A percentile compares a stretch with the other conserved stretches of the same genome.
Evolutionary conservation across 257 asterid species (phyloP).

Genomic region (Lithospermum erythrorhizon): DNA sequence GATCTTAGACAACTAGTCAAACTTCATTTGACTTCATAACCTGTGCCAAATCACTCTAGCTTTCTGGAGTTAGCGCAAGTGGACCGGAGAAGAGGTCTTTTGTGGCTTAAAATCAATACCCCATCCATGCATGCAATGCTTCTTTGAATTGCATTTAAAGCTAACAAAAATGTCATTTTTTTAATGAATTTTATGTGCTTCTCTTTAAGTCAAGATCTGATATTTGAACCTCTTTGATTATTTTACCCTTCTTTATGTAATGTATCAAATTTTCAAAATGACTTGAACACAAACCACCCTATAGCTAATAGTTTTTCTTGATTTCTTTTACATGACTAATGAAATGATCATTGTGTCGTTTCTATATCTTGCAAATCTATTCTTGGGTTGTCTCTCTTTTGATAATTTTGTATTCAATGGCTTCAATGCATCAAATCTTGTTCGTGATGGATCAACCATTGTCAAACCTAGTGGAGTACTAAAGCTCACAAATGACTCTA

Average conservation of each 20-base stretch:
- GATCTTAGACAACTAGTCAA: too few relatives aligned
- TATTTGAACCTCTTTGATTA: not conserved
- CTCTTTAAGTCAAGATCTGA: not conserved
- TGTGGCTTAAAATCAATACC: not conserved
- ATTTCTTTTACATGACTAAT: not conserved
- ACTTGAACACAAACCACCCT: slow-evolving; percentile 14
- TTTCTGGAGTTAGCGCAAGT: not conserved
- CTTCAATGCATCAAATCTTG: not conserved
- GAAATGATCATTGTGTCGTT: too few relatives aligned
- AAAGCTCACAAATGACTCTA: not conserved
- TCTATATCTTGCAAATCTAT: not conserved
- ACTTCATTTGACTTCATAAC: not conserved
- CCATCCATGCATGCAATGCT: not conserved
- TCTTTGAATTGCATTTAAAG: not conserved
- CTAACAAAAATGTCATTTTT: not conserved
- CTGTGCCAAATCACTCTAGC: not conserved
- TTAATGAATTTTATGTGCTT: not conserved
- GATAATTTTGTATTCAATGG: slow-evolving; percentile 7
- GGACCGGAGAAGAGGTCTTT: not conserved
- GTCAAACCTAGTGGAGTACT: not conserved
- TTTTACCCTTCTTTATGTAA: too few relatives aligned
- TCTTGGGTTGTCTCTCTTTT: slow-evolving; percentile 1
- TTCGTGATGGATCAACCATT: not conserved
- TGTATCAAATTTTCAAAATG: too few relatives aligned
- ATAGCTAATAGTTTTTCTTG: not conserved